Base-by-base conservation (phyloP, 2,329 filamentous ascomycete species). In the Lasiodiplodia sp. region DNA sequence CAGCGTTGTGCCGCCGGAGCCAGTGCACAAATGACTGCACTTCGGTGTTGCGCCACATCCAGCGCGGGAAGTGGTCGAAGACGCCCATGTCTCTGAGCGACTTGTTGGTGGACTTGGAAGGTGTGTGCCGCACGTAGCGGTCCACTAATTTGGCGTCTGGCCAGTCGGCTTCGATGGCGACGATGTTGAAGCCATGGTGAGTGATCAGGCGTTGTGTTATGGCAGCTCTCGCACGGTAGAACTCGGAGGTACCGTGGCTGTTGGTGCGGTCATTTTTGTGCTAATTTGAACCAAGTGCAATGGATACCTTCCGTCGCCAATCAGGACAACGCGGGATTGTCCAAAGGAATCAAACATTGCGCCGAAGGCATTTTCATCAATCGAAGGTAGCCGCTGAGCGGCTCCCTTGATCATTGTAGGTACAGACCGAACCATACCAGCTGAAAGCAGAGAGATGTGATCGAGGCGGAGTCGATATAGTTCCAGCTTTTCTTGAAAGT, bases 1-100 rank as follows among this genome's bases (percentile, higher is more conserved):
- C 70, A 3, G 75, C 73, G 77, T 49, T 76, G 70, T 79, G 79
- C 23, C 80, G 73, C 6, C 84, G 79, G 75, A 87, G 78, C 85
- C 85, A 87, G 72, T 86, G 82, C 12, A 84, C 80, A 58, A 87
- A 82, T 2, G 80, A 79, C 67, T 85, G 83, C 71, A 86, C 81
- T 71, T 87, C 85, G 16, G 76, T 74, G 69, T 87, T 87, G 12
- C 85, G 80, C 85, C 85, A 87, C 85, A 87, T 87, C 85, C 85
- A 87, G 3, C 81, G 84, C 16, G 85, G 85, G 58, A 87, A 87
- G 31, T 84, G 79, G 49, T 82, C 77, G 72, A 87, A 87, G 6
- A 70, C 52, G n/a, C 81, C 78, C 47, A 80, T 78, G 14, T 80
- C 74, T 6, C 74, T 72, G 5, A 37, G 11, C 4, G 23, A n/a